These are phyloP conservation scores for Glarea lozoyensis DNA, from an alignment of 495 filamentous ascomycete genomes.

Conservation along the genomic window DNA sequence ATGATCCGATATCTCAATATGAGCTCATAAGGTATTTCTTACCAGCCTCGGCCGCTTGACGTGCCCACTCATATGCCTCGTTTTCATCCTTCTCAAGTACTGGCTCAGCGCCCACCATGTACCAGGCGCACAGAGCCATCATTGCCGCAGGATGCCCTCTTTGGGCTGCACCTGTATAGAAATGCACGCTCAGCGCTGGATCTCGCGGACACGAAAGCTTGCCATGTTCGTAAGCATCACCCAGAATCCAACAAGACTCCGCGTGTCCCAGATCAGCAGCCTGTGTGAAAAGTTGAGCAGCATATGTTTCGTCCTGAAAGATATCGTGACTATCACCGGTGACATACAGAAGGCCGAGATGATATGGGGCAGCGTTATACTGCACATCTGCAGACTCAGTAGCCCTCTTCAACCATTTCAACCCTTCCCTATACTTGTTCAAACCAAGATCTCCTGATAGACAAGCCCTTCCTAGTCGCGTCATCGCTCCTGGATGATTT, in stretches of 20 bases:
- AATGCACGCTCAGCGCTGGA: constrained; percentile 90
- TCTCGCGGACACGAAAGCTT: constrained; percentile 79
- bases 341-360: constrained; percentile 80
- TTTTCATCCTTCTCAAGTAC: constrained; percentile 90
- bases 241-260: constrained; percentile 76
- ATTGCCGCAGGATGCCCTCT: constrained; percentile 78
- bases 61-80: constrained; percentile 95
- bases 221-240: constrained; percentile 96
- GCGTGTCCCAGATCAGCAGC: constrained; percentile 85
- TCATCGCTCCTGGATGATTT: constrained; percentile 90
- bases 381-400: constrained; percentile 80
- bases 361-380: constrained; percentile 89
- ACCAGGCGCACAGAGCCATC: constrained; percentile 99
- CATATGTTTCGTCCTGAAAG: constrained; percentile 82
- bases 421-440: constrained; percentile 79
- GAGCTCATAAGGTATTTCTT: constrained; percentile 24
- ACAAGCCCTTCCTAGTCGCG: constrained; percentile 84
- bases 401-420: constrained; percentile 95
- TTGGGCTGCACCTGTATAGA: constrained; percentile 89
- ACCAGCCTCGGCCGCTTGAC: constrained; percentile 78
- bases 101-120: constrained; percentile 89
- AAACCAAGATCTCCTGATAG: constrained; percentile 80
- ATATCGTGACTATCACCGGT: constrained; percentile 86
- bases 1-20: background rate
- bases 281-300: constrained; percentile 89